Base-by-base conservation (phyloP, 176 grass and related monocot species). In the Oryza brachyantha region DNA sequence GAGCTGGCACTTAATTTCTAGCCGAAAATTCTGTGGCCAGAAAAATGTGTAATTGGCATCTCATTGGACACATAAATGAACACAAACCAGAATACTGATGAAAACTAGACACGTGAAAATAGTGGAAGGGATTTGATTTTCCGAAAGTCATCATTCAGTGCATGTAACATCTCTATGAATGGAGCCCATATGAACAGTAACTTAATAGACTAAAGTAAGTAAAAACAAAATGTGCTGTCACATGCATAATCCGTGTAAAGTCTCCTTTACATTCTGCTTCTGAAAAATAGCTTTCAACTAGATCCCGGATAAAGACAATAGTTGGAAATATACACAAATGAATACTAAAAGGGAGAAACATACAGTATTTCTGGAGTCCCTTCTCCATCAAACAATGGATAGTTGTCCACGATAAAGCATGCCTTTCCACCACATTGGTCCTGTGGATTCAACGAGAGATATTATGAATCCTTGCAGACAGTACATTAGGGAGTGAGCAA, bases 331-430 rank as follows among this genome's bases (percentile, higher is more conserved):
- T 29, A 63, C 31, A 66, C 14, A 64, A 64, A 39, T 17, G 5
- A 17, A 4, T n/a, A 17, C 3, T 35, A 46, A 66, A 84, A 63
- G 35, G 24, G 5, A 55, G 32, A 45, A 68, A 36, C 87, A 29
- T 87, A 93, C 91, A 87, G 1, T 52, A 93, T 82, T 84, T 93
- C 81, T 0, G 84, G 78, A 66, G 78, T 82, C 13, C 87, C 91
- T 76, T 87, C 27, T 70, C 77, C 79, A 70, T 68, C 45, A 78
- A 74, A 82, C 17, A 45, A 61, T 0, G 87, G 87, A 70, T 93
- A 84, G 57, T 90, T 90, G 43, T 69, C 66, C 48, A 93, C 87
- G 61, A 85, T 16, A 42, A 93, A 93, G 66, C 91, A 93, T 61
- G 87, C 77, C 79, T 87, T 84, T 65, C 87, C 78, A 1, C 87